These are phyloP conservation scores for Pyrenochaeta sp. DNA, from an alignment of 2,329 filamentous ascomycete genomes.

Conservation along the genomic window DNA sequence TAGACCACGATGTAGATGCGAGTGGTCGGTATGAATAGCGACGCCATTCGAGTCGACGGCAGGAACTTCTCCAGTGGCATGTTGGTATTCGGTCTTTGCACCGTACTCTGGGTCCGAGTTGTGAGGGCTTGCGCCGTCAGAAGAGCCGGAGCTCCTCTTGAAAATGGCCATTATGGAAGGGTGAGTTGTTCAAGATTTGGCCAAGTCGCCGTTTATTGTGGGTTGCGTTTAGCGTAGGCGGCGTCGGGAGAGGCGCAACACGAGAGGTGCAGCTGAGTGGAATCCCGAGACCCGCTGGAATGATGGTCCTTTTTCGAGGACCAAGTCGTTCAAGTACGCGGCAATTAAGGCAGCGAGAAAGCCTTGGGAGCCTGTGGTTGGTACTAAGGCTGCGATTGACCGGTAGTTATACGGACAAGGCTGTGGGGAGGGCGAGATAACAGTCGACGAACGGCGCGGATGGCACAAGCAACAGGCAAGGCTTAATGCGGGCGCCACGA, in stretches of 20 bases:
- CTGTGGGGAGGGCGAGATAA: conserved; percentile 17
- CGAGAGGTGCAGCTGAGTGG: conserved; percentile 8
- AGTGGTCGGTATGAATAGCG: conserved; percentile 35
- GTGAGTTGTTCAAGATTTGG: not conserved
- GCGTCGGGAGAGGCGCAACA: conserved; percentile 10
- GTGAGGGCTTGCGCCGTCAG: conserved; percentile 37
- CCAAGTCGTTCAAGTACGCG: conserved; percentile 20
- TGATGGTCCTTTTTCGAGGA: conserved; percentile 4
- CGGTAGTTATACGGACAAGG: conserved; percentile 29
- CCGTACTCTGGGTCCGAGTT: conserved; percentile 32
- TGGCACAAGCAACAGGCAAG: conserved; percentile 27
- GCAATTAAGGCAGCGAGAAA: conserved; percentile 25
- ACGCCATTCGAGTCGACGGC: conserved; percentile 34
- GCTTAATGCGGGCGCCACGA: conserved; percentile 21
- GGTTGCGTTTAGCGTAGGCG: conserved; percentile 10
- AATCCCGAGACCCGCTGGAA: not conserved
- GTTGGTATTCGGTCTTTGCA: conserved; percentile 17
- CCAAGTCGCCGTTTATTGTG: conserved; percentile 10
- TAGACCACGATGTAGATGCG: conserved; percentile 60
- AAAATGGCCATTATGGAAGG: conserved; percentile 35
- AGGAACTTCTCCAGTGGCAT: conserved; percentile 23
- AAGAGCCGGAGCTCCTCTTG: conserved; percentile 39
- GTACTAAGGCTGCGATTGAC: conserved; percentile 16
- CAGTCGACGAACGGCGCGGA: conserved; percentile 7
- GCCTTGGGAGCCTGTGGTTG: conserved; percentile 19